phyloP scores from a whole-genome alignment of 2,329 filamentous ascomycete species.

The Aureobasidium sp. region DNA sequence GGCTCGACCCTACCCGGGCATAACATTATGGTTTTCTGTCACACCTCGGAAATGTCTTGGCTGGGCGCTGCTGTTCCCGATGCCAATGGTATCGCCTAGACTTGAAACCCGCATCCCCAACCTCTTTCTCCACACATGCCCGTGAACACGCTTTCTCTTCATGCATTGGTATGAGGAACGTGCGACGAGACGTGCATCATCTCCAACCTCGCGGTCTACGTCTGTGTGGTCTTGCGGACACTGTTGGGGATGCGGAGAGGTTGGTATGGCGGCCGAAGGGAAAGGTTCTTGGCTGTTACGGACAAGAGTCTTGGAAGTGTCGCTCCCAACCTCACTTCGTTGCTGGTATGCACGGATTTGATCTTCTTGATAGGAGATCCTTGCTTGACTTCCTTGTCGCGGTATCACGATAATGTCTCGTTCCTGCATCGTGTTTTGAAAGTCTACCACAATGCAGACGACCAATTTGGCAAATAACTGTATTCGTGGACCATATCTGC shows the following conservation, averaged over 20 bases:
- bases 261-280: neutral
- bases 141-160: neutral
- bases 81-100: slow-evolving; percentile 3
- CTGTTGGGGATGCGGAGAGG: neutral
- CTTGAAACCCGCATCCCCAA: slow-evolving; percentile 5
- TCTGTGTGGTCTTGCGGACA: neutral
- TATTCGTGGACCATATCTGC: neutral
- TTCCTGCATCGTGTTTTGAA: neutral
- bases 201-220: neutral
- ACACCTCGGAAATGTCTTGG: neutral
- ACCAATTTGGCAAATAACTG: neutral
- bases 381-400: slow-evolving; percentile 8
- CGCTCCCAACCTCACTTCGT: neutral
- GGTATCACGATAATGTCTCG: neutral
- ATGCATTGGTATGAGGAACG: neutral
- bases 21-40: neutral
- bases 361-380: neutral
- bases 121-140: neutral
- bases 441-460: neutral
- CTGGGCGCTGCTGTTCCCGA: neutral
- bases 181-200: neutral
- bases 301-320: slow-evolving; percentile 5
- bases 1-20: neutral
- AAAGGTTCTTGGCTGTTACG: neutral
- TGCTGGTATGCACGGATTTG: neutral